phyloP scores from a whole-genome alignment of 1,284 basidiomycete genomes.

The Boletus holoroseus region DNA sequence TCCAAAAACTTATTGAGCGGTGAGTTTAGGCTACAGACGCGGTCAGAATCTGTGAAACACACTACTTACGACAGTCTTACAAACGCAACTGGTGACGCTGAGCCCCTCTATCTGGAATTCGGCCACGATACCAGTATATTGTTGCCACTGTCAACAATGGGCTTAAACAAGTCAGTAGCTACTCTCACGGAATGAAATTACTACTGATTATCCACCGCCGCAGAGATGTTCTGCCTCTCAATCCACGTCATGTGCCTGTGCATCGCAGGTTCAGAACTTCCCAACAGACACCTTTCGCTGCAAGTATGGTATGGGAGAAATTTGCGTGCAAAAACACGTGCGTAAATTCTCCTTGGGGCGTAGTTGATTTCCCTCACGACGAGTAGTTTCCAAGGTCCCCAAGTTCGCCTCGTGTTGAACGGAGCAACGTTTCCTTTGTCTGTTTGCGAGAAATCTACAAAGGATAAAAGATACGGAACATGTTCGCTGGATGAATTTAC shows the following conservation, averaged over 20 bases:
- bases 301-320: slow-evolving; percentile 45
- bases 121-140: slow-evolving; percentile 49
- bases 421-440: slow-evolving; percentile 39
- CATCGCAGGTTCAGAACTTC: slow-evolving; percentile 41
- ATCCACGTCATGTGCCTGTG: slow-evolving; percentile 26
- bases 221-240: slow-evolving; percentile 35
- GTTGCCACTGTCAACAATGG: slow-evolving; percentile 40
- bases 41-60: background rate
- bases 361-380: slow-evolving; percentile 2
- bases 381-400: slow-evolving; percentile 33
- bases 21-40: slow-evolving; percentile 11
- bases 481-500: slow-evolving; percentile 39
- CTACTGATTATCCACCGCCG: background rate
- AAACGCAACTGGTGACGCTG: slow-evolving; percentile 34
- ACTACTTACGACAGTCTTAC: slow-evolving; percentile 32
- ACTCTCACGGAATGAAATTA: background rate
- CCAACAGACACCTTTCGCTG: slow-evolving; percentile 41
- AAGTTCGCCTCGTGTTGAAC: slow-evolving; percentile 44
- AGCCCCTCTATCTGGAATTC: slow-evolving; percentile 42
- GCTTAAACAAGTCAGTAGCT: slow-evolving; percentile 36
- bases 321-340: slow-evolving; percentile 38
- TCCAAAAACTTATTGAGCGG: slow-evolving; percentile 43
- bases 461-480: slow-evolving; percentile 35
- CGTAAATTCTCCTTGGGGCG: slow-evolving; percentile 3
- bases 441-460: slow-evolving; percentile 28